Conservation (phyloP, 306 rosid species). For the Inga laurina region DNA sequence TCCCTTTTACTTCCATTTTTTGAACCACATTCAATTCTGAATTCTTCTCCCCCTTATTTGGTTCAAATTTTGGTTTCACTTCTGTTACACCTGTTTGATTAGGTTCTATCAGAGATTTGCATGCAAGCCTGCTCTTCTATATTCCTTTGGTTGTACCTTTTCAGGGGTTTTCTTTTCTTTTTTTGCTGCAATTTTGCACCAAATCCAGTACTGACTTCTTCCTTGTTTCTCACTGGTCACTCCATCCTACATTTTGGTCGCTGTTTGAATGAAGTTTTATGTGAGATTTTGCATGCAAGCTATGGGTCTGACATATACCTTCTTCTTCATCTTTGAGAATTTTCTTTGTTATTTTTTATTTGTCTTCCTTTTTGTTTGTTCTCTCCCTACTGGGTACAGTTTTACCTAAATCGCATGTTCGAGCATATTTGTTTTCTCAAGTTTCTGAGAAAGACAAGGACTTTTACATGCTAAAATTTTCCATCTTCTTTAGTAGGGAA, state of each 20-base stretch:
- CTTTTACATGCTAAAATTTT: not conserved
- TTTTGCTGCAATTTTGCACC: not conserved
- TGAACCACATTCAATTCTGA: not conserved
- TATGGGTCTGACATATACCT: not conserved
- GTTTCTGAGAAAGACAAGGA: not conserved
- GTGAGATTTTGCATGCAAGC: slow-evolving; percentile 3
- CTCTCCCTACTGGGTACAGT: not conserved
- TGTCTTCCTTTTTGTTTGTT: not conserved
- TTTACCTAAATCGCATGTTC: not conserved
- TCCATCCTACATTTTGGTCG: not conserved
- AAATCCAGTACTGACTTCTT: slow-evolving; percentile 15
- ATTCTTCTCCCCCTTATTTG: not conserved
- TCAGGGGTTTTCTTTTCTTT: not conserved
- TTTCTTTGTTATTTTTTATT: not conserved
- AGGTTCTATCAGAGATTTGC: not conserved
- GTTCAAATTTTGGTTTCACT: not conserved
- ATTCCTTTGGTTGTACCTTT: not conserved
- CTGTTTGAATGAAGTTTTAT: not conserved
- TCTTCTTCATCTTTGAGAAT: not conserved
- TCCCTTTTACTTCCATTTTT: too few relatives aligned
- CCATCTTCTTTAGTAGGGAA: not conserved
- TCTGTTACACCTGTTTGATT: not conserved
- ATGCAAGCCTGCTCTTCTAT: not conserved
- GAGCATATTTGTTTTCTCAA: not conserved
- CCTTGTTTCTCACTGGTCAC: not conserved